Conservation (phyloP, 371 early-diverging fungal genomes). For the Sporodiniella umbellata region DNA sequence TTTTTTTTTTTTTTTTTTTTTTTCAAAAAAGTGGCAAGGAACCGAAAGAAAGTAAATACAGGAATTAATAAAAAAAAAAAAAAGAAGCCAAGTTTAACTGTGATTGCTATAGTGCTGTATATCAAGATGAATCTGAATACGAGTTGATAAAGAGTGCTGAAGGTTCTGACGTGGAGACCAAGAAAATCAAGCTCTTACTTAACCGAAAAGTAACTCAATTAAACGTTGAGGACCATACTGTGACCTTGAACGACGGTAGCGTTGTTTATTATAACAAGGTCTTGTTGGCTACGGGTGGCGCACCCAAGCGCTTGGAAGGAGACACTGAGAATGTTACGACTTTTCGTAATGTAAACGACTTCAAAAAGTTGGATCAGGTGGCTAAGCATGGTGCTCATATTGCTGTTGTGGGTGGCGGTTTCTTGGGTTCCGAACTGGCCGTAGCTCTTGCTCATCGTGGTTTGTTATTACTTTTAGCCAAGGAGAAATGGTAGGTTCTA, state of each 20-base stretch:
- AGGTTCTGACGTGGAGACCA: conserved; percentile 37
- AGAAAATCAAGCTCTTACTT: conserved; percentile 51
- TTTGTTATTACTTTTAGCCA: conserved; percentile 10
- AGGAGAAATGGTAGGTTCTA: not conserved
- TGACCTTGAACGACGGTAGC: conserved; percentile 58
- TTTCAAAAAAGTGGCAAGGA: conserved; percentile 74
- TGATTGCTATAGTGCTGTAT: conserved; percentile 27
- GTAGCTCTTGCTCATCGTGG: conserved; percentile 62
- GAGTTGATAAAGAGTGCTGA: conserved; percentile 38
- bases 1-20: too few species aligned
- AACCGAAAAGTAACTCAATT: conserved; percentile 50
- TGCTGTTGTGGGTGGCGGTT: conserved; percentile 74
- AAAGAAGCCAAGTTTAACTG: not conserved
- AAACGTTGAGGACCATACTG: conserved; percentile 61
- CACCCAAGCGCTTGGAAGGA: conserved; percentile 53
- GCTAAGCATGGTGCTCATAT: conserved; percentile 55
- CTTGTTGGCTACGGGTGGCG: conserved; percentile 72
- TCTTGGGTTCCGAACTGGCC: conserved; percentile 74
- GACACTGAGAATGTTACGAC: conserved; percentile 48
- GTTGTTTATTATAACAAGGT: conserved; percentile 66
- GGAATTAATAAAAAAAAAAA: not conserved
- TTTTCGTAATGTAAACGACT: conserved; percentile 66
- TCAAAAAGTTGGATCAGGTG: conserved; percentile 48
- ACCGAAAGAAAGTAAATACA: conserved; percentile 53
- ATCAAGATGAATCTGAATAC: conserved; percentile 38